These are phyloP conservation scores for Scytalidium lignicola DNA, from an alignment of 2,329 filamentous ascomycete species.

Conservation along the genomic window DNA sequence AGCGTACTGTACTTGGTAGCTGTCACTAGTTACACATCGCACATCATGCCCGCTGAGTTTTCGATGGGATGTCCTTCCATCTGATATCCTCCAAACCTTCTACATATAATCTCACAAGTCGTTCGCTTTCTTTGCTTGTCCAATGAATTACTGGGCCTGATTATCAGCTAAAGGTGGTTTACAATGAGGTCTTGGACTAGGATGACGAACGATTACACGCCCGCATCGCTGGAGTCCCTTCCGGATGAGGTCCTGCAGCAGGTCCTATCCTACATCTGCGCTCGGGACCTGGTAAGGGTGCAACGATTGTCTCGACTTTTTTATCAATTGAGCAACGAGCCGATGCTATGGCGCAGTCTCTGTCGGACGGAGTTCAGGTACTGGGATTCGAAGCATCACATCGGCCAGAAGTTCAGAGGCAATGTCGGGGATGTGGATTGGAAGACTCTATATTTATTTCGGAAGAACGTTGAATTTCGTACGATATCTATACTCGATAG, in stretches of 20 bases:
- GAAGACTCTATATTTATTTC: constrained; percentile 62
- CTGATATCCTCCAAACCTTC: background rate
- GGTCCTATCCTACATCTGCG: constrained; percentile 62
- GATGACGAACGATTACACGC: background rate
- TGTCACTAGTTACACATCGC: background rate
- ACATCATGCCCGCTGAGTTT: background rate
- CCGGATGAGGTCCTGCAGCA: constrained; percentile 83
- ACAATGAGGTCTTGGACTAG: background rate
- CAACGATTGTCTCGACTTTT: constrained; percentile 58
- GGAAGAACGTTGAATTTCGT: constrained; percentile 46
- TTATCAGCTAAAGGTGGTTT: background rate
- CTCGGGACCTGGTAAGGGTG: constrained; percentile 44
- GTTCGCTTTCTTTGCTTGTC: background rate
- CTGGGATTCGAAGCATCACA: constrained; percentile 66
- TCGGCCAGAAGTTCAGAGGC: constrained; percentile 49
- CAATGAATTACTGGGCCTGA: background rate
- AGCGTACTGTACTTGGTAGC: background rate
- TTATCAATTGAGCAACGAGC: constrained; percentile 60
- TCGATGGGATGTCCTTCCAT: background rate
- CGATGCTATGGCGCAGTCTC: constrained; percentile 74
- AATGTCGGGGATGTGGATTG: constrained; percentile 60
- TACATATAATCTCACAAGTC: background rate
- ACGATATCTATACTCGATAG: constrained; percentile 55
- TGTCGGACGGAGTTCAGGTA: constrained; percentile 65
- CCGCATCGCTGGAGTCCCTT: constrained; percentile 13